These are phyloP conservation scores for Mycena haematopus DNA, from an alignment of 768 basidiomycete species.

Conservation along the genomic window DNA sequence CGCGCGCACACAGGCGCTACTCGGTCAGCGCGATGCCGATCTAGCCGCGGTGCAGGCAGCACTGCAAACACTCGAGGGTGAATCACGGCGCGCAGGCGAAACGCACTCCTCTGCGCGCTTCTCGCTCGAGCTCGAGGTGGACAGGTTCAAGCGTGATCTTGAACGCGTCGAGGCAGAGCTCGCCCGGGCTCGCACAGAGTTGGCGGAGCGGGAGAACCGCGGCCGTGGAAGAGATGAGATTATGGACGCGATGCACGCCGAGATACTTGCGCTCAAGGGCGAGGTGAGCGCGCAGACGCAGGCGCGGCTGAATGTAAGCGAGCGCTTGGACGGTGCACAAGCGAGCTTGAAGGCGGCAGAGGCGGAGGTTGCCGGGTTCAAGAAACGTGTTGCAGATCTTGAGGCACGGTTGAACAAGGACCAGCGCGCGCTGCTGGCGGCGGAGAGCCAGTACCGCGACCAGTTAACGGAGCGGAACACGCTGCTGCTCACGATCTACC, in stretches of 20 bases:
- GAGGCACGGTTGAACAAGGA: constrained; percentile 85
- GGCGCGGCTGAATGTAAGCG: constrained; percentile 81
- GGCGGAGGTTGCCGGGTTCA: constrained; percentile 64
- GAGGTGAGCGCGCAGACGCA: constrained; percentile 88
- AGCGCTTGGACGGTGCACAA: constrained; percentile 84
- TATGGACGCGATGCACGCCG: constrained; percentile 77
- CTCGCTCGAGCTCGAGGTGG: constrained; percentile 89
- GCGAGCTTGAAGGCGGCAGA: constrained; percentile 70
- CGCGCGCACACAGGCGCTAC: constrained; percentile 63
- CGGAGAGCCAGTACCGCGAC: constrained; percentile 86
- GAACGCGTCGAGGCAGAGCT: constrained; percentile 83
- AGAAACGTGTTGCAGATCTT: constrained; percentile 70
- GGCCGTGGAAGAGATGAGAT: constrained; percentile 73
- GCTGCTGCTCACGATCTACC: constrained; percentile 88
- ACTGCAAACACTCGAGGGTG: constrained; percentile 73
- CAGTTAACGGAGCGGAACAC: constrained; percentile 95
- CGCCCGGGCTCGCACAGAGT: constrained; percentile 68
- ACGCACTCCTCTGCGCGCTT: constrained; percentile 83
- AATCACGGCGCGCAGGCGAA: constrained; percentile 83
- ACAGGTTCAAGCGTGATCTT: constrained; percentile 84
- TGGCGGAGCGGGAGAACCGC: constrained; percentile 69
- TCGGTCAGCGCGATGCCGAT: constrained; percentile 79
- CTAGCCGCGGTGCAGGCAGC: constrained; percentile 74
- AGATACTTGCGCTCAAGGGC: constrained; percentile 79
- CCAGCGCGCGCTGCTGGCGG: constrained; percentile 70